Conservation (phyloP, 257 asterid species). For the Leonotis leonurus region DNA sequence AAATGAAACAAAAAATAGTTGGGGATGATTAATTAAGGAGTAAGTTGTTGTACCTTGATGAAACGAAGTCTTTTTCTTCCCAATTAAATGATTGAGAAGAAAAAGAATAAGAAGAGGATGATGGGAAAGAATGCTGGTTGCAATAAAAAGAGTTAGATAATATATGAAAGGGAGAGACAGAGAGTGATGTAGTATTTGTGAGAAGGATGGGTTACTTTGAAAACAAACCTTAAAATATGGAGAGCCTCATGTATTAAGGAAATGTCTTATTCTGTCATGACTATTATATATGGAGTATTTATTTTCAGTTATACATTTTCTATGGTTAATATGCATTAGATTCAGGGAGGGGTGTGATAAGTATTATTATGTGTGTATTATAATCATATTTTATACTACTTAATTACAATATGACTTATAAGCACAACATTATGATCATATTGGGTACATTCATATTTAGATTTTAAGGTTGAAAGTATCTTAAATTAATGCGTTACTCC, state of each 20-base stretch:
- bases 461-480: too few species aligned
- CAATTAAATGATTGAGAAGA: conserved; percentile 21
- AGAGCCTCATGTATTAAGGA: conserved; percentile 21
- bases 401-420: not conserved
- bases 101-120: conserved; percentile 15
- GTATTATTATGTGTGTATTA: not conserved
- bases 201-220: conserved; percentile 16
- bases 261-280: not conserved
- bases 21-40: not conserved
- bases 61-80: conserved; percentile 23
- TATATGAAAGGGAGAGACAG: conserved; percentile 14
- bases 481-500: too few species aligned
- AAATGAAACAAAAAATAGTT: too few species aligned
- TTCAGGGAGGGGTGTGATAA: too few species aligned
- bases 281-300: too few species aligned
- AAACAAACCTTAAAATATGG: conserved; percentile 29
- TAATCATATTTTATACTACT: too few species aligned
- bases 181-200: conserved; percentile 3
- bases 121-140: conserved; percentile 8
- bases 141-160: conserved; percentile 7
- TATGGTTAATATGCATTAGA: not conserved
- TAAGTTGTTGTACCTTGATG: conserved; percentile 24
- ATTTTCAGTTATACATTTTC: too few species aligned
- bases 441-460: too few species aligned
- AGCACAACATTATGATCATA: too few species aligned